Evolutionary conservation across 2,329 filamentous ascomycete genomes (phyloP).

Genomic region (Fusarium brevicatenulatum): DNA sequence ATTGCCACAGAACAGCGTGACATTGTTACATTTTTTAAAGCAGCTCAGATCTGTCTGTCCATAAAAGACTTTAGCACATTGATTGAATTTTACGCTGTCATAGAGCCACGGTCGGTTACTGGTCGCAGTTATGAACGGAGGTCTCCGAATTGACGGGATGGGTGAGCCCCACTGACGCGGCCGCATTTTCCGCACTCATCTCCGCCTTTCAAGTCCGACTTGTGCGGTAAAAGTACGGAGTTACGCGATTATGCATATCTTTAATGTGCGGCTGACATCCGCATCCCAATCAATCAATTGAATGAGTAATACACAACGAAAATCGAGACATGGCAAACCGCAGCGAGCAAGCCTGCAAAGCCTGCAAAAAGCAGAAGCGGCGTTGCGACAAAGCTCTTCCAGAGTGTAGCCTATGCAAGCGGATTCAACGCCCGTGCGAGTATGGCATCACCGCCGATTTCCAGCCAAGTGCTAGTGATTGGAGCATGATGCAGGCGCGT

Average conservation of each 20-base stretch:
- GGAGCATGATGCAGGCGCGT: background rate
- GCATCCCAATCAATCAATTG: background rate
- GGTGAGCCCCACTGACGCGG: background rate
- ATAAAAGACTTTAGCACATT: background rate
- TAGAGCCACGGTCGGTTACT: too few species aligned
- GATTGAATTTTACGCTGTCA: too few species aligned
- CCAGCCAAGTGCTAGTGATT: background rate
- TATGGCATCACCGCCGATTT: background rate
- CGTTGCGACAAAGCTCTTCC: background rate
- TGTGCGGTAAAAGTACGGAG: background rate
- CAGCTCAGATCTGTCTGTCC: background rate
- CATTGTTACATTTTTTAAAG: fast-evolving
- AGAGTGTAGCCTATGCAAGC: background rate
- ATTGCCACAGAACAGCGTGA: too few species aligned
- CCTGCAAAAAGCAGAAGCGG: background rate
- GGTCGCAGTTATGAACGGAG: too few species aligned
- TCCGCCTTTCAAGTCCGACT: background rate
- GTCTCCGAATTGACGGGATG: background rate
- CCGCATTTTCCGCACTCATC: background rate
- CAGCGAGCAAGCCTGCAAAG: background rate
- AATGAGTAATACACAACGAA: background rate
- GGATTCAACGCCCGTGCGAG: background rate
- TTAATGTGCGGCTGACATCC: background rate
- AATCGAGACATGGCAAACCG: background rate
- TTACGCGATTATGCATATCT: background rate